phyloP scores from a whole-genome alignment of 345 rosid genomes.

The Tarenaya hassleriana region DNA sequence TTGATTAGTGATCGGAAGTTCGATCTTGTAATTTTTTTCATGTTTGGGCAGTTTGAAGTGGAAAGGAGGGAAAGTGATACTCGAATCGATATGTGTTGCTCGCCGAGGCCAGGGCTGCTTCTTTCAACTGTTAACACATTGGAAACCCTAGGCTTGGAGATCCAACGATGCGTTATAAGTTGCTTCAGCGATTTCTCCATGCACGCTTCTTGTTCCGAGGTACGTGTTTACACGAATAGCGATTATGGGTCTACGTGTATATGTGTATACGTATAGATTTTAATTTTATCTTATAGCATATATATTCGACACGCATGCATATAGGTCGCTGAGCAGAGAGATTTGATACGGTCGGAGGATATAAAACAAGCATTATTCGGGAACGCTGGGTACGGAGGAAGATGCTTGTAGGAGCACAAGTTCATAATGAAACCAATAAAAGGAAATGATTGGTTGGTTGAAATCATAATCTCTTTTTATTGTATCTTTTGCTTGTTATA shows the following conservation, averaged over 20 bases:
- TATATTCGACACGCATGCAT: no score
- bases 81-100: no score
- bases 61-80: no score
- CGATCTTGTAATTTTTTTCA: neutral
- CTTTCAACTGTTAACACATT: conserved; percentile 72
- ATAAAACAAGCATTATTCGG: conserved; percentile 81
- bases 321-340: conserved; percentile 50
- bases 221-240: conserved; percentile 10
- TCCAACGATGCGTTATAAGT: conserved; percentile 85
- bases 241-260: neutral
- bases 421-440: conserved; percentile 3
- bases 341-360: conserved; percentile 50
- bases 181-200: conserved; percentile 83
- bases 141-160: conserved; percentile 80
- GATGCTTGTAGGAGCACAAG: conserved; percentile 37
- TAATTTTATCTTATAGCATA: no score
- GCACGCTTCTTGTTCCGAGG: conserved; percentile 95
- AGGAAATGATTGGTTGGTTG: conserved; percentile 14
- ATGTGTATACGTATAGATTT: conserved; percentile 1
- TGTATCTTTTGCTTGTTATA: neutral
- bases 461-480: conserved; percentile 5
- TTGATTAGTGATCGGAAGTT: neutral
- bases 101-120: conserved; percentile 27
- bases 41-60: conserved; percentile 65
- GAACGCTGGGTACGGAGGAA: conserved; percentile 97